phyloP scores from a whole-genome alignment of 768 basidiomycete species.

The Tylopilus rubrobrunneus region DNA sequence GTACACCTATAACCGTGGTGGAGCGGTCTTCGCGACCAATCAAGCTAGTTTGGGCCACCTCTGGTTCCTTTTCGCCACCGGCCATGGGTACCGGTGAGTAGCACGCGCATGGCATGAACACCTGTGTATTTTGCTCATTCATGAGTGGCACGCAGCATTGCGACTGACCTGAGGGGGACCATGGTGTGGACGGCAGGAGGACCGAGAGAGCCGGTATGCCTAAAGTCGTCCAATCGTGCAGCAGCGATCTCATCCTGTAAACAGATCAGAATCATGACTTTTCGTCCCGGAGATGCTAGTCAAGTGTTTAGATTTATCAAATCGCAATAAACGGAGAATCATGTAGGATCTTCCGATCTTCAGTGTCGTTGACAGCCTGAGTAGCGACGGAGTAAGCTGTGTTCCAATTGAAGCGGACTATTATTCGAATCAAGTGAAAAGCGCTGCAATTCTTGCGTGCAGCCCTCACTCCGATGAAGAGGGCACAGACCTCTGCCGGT shows the following conservation, averaged over 20 bases:
- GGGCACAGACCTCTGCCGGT: too few relatives aligned
- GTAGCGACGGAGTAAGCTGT: neutral
- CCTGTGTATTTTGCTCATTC: neutral
- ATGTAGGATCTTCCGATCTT: neutral
- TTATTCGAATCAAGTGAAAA: neutral
- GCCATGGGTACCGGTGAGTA: neutral
- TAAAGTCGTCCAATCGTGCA: neutral
- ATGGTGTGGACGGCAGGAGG: neutral
- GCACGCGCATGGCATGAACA: neutral
- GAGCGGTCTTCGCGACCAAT: neutral
- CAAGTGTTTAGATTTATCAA: neutral
- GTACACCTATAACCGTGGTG: neutral
- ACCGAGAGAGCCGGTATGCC: neutral
- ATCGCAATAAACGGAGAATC: neutral
- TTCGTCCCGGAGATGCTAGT: neutral
- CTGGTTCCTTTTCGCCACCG: neutral
- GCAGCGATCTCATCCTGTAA: neutral
- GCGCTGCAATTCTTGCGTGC: too few relatives aligned
- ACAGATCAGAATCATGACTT: neutral
- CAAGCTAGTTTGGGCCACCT: neutral
- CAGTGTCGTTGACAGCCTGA: neutral
- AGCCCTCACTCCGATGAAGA: too few relatives aligned
- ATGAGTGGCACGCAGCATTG: neutral
- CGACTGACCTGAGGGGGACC: neutral
- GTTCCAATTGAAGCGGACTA: neutral